These are phyloP conservation scores for Fusarium xyrophilum DNA, from an alignment of 2,329 filamentous ascomycete genomes.

Conservation along the genomic window DNA sequence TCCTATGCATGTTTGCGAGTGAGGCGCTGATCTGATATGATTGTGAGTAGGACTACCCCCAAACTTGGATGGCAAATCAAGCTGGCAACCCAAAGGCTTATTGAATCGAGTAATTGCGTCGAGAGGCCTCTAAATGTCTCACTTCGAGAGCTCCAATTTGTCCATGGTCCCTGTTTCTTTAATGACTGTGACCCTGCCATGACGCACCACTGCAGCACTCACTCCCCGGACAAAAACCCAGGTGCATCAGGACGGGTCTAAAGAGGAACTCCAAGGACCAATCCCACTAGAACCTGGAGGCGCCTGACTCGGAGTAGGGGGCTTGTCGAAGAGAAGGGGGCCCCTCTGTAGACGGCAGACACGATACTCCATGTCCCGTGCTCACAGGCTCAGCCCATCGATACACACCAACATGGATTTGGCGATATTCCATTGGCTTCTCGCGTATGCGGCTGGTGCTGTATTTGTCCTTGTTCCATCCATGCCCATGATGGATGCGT, in stretches of 20 bases:
- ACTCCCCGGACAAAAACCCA: conserved; percentile 17
- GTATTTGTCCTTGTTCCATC: conserved; percentile 14
- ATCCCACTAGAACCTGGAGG: conserved; percentile 34
- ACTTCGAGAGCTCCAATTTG: conserved; percentile 35
- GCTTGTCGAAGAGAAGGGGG: conserved; percentile 21
- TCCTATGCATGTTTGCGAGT: conserved; percentile 17
- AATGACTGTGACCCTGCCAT: conserved; percentile 19
- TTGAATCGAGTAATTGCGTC: conserved; percentile 23
- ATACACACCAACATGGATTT: conserved; percentile 31
- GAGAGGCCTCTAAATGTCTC: conserved; percentile 34
- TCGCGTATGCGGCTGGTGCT: conserved; percentile 25
- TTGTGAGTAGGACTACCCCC: not conserved
- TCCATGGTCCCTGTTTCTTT: conserved; percentile 16
- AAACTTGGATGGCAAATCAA: not conserved
- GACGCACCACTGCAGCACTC: conserved; percentile 9
- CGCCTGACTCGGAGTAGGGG: conserved; percentile 36
- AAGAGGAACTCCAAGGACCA: conserved; percentile 26
- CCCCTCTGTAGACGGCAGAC: not conserved
- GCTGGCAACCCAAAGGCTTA: conserved; percentile 16
- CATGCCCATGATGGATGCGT: not conserved
- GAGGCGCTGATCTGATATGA: conserved; percentile 4
- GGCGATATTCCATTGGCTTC: conserved; percentile 29
- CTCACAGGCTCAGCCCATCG: conserved; percentile 32
- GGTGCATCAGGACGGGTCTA: conserved; percentile 37
- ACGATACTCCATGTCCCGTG: conserved; percentile 27